Evolutionary conservation across 78 protist species (phyloP), one percentile per base, ranked within the genome.

Genomic region (Tieghemostelium lacteum): DNA sequence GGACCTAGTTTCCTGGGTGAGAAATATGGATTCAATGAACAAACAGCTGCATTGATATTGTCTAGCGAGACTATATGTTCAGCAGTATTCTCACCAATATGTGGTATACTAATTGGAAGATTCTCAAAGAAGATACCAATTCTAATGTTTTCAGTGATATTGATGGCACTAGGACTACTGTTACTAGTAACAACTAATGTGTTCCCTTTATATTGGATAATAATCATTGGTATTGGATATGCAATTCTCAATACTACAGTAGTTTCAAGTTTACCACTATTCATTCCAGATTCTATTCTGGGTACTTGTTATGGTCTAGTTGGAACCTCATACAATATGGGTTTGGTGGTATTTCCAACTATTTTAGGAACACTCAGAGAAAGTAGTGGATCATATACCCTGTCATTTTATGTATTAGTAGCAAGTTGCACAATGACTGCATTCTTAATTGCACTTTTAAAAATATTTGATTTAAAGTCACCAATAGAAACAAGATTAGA

Each of bases 261-360:
- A 20, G 55, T 83, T 33, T 66, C 91, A 83, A 58, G 78, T 3
- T 7, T 83, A 5, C 91, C 91, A 40, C 29, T 69, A 2, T 24
- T 83, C 17, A 71, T 71, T 16, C 77, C 74, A 37, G 77, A 69
- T 31, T 29, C 36, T 31, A 31, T 69, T 17, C 55, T 83, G 37
- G 91, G 91, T 45, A 58, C 76, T 22, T 66, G 70, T 17, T 83
- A 83, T 69, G 91, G 91, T 1, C 54, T 83, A 20, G 70, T 83
- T 39, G 91, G 91, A 2, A 83, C 91, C 6, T 29, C 80, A 1
- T 83, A 83, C 31, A 83, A 83, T 58, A 28, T 61, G 55, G 91
- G 78, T 29, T 39, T 83, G 22, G 40, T 83, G 5, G 42, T 83
- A 14, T 83, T 69, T 28, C 91, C 91, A 24, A 28, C n/a, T 37